phyloP scores from a whole-genome alignment of 768 basidiomycete genomes.

The Hemileccinum rubropunctum region DNA sequence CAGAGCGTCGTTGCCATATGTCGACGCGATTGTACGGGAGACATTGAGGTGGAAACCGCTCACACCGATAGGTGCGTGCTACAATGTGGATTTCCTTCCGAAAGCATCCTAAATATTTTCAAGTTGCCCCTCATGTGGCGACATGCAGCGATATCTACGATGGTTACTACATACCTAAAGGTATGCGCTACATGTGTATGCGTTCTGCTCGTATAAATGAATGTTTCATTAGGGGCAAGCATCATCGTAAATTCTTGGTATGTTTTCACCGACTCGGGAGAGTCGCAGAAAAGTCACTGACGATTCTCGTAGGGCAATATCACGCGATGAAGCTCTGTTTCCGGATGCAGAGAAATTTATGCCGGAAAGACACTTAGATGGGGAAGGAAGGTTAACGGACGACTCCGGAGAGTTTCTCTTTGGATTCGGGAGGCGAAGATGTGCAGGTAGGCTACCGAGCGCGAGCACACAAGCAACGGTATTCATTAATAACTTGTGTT shows the following conservation, averaged over 20 bases:
- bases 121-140: background rate
- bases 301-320: slow-evolving; percentile 3
- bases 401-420: slow-evolving; percentile 5
- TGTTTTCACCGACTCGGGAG: background rate
- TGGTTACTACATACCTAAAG: background rate
- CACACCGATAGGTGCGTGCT: background rate
- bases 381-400: slow-evolving; percentile 5
- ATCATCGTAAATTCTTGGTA: slow-evolving; percentile 7
- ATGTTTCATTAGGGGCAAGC: background rate
- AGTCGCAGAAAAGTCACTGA: background rate
- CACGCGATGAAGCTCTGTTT: slow-evolving; percentile 10
- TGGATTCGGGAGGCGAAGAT: slow-evolving; percentile 8
- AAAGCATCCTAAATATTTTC: background rate
- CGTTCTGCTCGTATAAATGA: background rate
- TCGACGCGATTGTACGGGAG: background rate
- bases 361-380: slow-evolving; percentile 12
- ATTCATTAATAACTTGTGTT: too few relatives aligned
- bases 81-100: too few relatives aligned
- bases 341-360: slow-evolving; percentile 9
- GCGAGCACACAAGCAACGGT: too few relatives aligned
- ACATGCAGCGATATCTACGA: background rate
- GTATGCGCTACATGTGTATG: background rate
- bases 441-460: background rate
- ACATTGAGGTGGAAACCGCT: background rate
- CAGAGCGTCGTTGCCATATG: background rate